A percentile compares a stretch with the other conserved stretches of the same genome.
These are phyloP conservation scores for Copromyces sp. DNA, from an alignment of 495 filamentous ascomycete genomes.

Conservation along the genomic window DNA sequence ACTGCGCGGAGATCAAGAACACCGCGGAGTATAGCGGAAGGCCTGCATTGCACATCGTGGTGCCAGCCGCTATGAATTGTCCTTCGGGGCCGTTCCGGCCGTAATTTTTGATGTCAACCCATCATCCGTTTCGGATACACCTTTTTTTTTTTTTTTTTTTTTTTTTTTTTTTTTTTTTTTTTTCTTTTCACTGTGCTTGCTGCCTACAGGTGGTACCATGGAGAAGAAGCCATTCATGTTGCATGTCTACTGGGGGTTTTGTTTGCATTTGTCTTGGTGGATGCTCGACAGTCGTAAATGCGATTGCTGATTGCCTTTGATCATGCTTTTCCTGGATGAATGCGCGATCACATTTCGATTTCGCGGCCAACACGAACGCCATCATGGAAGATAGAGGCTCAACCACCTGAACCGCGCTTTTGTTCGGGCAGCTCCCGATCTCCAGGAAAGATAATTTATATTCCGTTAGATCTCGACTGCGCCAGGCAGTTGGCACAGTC, in stretches of 20 bases:
- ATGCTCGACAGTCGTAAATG: fast-evolving
- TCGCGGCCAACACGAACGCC: background rate
- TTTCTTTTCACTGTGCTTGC: slow-evolving; percentile 12
- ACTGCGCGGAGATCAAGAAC: slow-evolving; percentile 13
- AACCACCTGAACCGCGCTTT: background rate
- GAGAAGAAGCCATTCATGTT: slow-evolving; percentile 5
- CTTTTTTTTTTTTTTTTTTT: slow-evolving; percentile 4
- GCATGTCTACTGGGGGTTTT: background rate
- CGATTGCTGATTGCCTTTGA: background rate
- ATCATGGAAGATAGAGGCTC: background rate
- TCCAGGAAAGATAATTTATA: background rate
- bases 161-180: slow-evolving; percentile 5
- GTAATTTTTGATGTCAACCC: slow-evolving; percentile 15
- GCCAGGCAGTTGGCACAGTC: background rate
- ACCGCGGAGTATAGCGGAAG: slow-evolving; percentile 10
- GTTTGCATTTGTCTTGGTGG: background rate
- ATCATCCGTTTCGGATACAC: slow-evolving; percentile 4
- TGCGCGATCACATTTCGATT: background rate
- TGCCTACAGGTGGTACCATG: slow-evolving; percentile 10
- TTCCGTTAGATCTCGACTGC: background rate
- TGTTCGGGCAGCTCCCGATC: background rate
- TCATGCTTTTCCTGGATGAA: background rate
- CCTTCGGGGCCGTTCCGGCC: slow-evolving; percentile 18
- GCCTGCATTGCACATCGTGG: slow-evolving; percentile 19
- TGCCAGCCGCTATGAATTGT: slow-evolving; percentile 14